phyloP scores from a whole-genome alignment of 306 rosid genomes.

The Hippophae gyantsensis region DNA sequence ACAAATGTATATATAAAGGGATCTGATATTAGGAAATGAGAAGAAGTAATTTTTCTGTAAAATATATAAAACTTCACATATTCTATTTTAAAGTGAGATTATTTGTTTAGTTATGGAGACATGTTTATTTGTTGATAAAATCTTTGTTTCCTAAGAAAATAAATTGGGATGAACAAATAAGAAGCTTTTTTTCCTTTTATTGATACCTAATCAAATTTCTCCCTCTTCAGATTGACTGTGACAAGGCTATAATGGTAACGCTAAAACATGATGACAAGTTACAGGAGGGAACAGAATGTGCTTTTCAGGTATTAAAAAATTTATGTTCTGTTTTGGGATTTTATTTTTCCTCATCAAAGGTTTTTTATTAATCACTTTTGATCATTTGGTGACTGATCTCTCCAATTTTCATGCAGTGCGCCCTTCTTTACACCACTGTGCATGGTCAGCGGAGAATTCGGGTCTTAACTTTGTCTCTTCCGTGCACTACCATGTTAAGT shows the following conservation, averaged over 20 bases:
- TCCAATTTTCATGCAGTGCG: slow-evolving; percentile 47
- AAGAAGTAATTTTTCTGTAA: no score
- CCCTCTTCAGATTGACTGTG: slow-evolving; percentile 78
- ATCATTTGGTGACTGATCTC: neutral
- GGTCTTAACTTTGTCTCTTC: slow-evolving; percentile 74
- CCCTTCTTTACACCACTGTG: slow-evolving; percentile 92
- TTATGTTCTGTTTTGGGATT: slow-evolving; percentile 13
- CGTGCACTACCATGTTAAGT: slow-evolving; percentile 92
- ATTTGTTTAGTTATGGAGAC: no score
- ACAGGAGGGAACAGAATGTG: slow-evolving; percentile 95
- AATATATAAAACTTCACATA: no score
- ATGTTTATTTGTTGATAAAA: no score
- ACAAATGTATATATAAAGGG: no score
- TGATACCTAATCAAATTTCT: neutral
- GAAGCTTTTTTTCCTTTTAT: neutral
- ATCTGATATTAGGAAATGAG: no score
- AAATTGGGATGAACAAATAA: no score
- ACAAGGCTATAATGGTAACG: slow-evolving; percentile 82
- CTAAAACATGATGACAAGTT: slow-evolving; percentile 93
- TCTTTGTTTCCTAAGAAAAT: no score
- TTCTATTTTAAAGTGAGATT: no score
- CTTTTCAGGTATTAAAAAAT: slow-evolving; percentile 71
- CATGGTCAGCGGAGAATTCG: slow-evolving; percentile 94
- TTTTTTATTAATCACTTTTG: slow-evolving; percentile 3
- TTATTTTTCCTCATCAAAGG: slow-evolving; percentile 11